These are phyloP conservation scores for Coprinopsis marcescibilis DNA, from an alignment of 768 basidiomycete species.

Conservation along the genomic window DNA sequence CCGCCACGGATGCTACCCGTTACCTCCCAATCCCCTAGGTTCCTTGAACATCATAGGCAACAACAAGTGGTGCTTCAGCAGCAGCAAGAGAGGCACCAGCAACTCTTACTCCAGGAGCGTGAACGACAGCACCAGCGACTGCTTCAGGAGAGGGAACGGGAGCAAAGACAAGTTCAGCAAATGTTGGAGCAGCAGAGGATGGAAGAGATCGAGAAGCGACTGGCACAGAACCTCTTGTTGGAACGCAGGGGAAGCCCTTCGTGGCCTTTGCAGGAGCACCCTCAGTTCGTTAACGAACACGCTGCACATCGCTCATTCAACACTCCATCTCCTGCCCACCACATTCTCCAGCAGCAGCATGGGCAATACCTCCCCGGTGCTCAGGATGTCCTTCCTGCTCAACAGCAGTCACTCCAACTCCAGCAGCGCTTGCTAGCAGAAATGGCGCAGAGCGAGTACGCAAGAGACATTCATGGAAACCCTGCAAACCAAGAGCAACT, in stretches of 20 bases:
- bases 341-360: constrained; percentile 36
- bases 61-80: constrained; percentile 63
- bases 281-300: constrained; percentile 60
- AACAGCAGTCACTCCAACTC: constrained; percentile 54
- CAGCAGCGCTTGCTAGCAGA: constrained; percentile 76
- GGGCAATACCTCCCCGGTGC: constrained; percentile 34
- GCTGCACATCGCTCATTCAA: constrained; percentile 57
- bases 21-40: constrained; percentile 72
- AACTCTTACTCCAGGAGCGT: constrained; percentile 4
- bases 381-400: constrained; percentile 36
- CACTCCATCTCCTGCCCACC: constrained; percentile 19
- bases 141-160: constrained; percentile 7
- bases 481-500: constrained; percentile 57
- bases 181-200: constrained; percentile 10
- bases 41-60: constrained; percentile 72
- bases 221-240: constrained; percentile 6
- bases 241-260: constrained; percentile 8
- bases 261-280: constrained; percentile 50
- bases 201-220: constrained; percentile 8
- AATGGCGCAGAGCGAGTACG: constrained; percentile 64
- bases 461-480: constrained; percentile 55
- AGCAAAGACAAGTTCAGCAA: constrained; percentile 4
- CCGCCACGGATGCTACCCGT: constrained; percentile 71
- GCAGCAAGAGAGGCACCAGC: constrained; percentile 29
- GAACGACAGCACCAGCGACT: constrained; percentile 18